Evolutionary conservation across 139 green algal species (phyloP).

Genomic region (Tetraselmis chui): DNA sequence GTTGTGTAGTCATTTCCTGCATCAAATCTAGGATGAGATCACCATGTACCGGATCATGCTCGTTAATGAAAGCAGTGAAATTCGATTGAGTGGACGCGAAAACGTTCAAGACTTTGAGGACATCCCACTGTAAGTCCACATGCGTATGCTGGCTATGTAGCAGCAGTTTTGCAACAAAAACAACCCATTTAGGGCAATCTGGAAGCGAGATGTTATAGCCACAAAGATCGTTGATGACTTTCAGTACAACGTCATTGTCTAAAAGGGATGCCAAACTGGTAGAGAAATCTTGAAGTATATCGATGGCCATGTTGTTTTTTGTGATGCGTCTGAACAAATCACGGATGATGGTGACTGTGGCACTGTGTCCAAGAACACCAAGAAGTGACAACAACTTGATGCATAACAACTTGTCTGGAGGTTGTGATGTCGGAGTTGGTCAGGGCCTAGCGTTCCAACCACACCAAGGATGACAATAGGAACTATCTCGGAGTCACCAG

Average conservation of each 20-base stretch:
- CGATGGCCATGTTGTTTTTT: background rate
- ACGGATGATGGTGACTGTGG: background rate
- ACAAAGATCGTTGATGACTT: background rate
- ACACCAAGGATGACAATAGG: background rate
- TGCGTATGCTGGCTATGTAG: too few relatives aligned
- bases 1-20: too few relatives aligned
- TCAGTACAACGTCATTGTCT: background rate
- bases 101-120: too few relatives aligned
- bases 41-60: too few relatives aligned
- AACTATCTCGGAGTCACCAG: background rate
- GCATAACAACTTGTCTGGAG: background rate
- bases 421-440: background rate
- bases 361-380: background rate
- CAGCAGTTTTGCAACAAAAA: too few relatives aligned
- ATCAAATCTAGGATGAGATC: too few relatives aligned
- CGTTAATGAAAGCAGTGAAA: too few relatives aligned
- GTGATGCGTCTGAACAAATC: background rate
- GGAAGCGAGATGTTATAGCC: background rate
- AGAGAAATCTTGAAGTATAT: constrained; percentile 1
- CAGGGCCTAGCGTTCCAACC: background rate
- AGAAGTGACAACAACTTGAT: background rate
- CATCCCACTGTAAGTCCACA: too few relatives aligned
- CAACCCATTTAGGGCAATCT: background rate
- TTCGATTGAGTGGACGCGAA: too few relatives aligned
- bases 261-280: background rate